Conservation (phyloP, 768 basidiomycete species). For the Boletus subparvulus region DNA sequence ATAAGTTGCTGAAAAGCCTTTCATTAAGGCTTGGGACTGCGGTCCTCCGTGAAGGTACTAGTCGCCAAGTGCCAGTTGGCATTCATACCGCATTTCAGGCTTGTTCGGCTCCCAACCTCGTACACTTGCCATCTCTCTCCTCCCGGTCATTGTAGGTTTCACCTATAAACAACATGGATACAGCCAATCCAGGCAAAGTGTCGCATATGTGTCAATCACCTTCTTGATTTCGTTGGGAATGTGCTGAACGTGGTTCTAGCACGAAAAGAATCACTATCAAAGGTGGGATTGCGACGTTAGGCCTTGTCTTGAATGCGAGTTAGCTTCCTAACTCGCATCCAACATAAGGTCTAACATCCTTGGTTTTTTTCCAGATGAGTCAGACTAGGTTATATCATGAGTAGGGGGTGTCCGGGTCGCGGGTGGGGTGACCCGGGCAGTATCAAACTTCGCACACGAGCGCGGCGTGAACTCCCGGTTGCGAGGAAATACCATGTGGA, state of each 20-base stretch:
- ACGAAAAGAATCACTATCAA: slow-evolving; percentile 1
- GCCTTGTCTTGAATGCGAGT: background rate
- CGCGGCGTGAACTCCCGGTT: background rate
- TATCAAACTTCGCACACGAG: slow-evolving; percentile 3
- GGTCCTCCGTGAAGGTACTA: too few species aligned
- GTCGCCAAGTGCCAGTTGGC: too few species aligned
- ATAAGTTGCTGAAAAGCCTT: too few species aligned
- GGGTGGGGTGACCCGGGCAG: too few species aligned
- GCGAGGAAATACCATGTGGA: background rate
- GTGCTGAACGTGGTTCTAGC: background rate
- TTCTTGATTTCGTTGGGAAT: background rate
- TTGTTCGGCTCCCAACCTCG: background rate
- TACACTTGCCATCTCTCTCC: background rate
- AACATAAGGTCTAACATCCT: too few species aligned
- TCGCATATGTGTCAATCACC: background rate
- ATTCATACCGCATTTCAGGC: too few species aligned
- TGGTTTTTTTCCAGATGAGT: too few species aligned
- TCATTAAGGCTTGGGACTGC: too few species aligned
- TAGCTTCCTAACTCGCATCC: too few species aligned
- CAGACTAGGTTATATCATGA: too few species aligned
- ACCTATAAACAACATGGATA: background rate
- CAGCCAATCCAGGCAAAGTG: background rate
- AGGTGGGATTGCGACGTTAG: background rate
- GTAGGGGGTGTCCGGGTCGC: too few species aligned
- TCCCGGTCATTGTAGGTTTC: too few species aligned